Conservation (phyloP, 2,329 filamentous ascomycete genomes). For the Sporothrix variecibatus region DNA sequence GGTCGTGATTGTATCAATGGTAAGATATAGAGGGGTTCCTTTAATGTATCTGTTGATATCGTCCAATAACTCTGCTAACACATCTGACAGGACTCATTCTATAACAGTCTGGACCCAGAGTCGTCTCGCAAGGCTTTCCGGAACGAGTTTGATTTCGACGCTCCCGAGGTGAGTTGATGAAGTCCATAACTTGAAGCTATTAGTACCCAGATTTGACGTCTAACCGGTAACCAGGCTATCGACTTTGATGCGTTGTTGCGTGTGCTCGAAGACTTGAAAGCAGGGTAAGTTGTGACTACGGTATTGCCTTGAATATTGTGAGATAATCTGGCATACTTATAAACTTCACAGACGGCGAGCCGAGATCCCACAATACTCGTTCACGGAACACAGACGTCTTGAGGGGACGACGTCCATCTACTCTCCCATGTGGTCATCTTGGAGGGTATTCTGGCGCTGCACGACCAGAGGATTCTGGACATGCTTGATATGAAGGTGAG, state of each 20-base stretch:
- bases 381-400: constrained; percentile 82
- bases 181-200: not conserved
- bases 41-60: not conserved
- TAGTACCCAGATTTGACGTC: not conserved
- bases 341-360: constrained; percentile 66
- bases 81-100: constrained; percentile 80
- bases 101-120: constrained; percentile 82
- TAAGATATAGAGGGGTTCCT: constrained; percentile 44
- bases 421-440: constrained; percentile 91
- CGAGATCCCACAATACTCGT: constrained; percentile 94
- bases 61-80: not conserved
- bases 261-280: constrained; percentile 79
- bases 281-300: constrained; percentile 65
- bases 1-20: constrained; percentile 98
- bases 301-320: not conserved
- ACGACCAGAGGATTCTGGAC: constrained; percentile 82
- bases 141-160: constrained; percentile 96
- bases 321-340: not conserved
- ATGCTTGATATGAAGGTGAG: constrained; percentile 84
- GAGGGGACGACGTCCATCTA: constrained; percentile 85
- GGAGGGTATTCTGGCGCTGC: constrained; percentile 93
- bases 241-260: constrained; percentile 90
- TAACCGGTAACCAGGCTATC: constrained; percentile 59
- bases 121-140: constrained; percentile 77
- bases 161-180: constrained; percentile 64